A percentile compares a stretch with the other conserved stretches of the same genome.
Evolutionary conservation across 148 eudicot genomes (phyloP).

Genomic region (Dianthus caryophyllus): DNA sequence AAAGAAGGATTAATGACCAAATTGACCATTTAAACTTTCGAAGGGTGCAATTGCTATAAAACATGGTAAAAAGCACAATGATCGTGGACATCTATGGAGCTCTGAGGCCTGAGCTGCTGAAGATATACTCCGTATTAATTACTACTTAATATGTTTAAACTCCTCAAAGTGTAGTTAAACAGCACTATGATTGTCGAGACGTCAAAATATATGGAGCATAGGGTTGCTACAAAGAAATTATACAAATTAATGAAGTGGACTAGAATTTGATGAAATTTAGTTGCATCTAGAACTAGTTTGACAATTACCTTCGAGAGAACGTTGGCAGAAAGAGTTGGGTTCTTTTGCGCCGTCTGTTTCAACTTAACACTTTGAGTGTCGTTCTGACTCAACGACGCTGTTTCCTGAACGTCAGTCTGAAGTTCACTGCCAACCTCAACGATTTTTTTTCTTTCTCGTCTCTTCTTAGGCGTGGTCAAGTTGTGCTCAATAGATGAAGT

Average conservation of each 20-base stretch:
- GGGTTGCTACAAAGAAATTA: neutral
- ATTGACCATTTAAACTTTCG: neutral
- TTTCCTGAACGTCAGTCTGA: conserved; percentile 16
- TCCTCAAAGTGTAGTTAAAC: too few relatives aligned
- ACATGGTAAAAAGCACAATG: neutral
- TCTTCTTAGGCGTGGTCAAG: conserved; percentile 19
- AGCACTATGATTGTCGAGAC: too few relatives aligned
- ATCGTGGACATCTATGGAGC: neutral
- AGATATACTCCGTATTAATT: too few relatives aligned
- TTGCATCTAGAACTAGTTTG: conserved; percentile 16
- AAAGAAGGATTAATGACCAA: neutral
- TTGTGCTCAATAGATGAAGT: conserved; percentile 21
- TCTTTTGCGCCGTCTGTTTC: conserved; percentile 23
- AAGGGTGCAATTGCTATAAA: neutral
- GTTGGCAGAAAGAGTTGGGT: conserved; percentile 18
- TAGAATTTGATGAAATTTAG: too few relatives aligned
- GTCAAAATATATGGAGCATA: too few relatives aligned
- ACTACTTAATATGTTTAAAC: too few relatives aligned
- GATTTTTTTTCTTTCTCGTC: conserved; percentile 26
- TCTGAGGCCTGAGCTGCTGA: too few relatives aligned
- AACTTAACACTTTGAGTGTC: conserved; percentile 17
- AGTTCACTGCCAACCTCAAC: conserved; percentile 18
- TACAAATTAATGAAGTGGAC: too few relatives aligned
- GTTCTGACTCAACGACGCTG: neutral
- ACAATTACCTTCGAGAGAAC: conserved; percentile 16